Evolutionary conservation across 345 rosid genomes (phyloP).

Genomic region (Brassica cretica): DNA sequence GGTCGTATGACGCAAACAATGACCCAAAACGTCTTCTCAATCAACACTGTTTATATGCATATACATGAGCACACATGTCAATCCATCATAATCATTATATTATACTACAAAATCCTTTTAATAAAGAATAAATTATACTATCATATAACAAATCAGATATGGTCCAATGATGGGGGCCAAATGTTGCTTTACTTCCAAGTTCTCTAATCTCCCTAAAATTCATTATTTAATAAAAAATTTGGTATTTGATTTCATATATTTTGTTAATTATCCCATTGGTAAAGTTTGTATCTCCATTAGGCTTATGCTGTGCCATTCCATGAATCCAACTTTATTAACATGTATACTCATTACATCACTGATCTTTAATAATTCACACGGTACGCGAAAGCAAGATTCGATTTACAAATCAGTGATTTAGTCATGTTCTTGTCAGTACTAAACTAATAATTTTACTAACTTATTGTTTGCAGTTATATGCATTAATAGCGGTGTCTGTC

Average conservation of each 20-base stretch:
- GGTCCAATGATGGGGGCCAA: conserved; percentile 35
- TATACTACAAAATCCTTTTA: not conserved
- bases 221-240: not conserved
- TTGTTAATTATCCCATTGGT: not conserved
- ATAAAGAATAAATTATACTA: not conserved
- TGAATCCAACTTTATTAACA: conserved; percentile 5
- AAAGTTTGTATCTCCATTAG: conserved; percentile 17
- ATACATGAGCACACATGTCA: not conserved
- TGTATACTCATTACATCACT: not conserved
- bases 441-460: not conserved
- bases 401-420: not conserved
- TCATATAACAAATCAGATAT: conserved; percentile 4
- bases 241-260: not conserved
- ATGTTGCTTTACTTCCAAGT: conserved; percentile 37
- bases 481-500: not conserved
- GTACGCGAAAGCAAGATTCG: not conserved
- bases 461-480: not conserved
- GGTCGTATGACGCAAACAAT: conserved; percentile 39
- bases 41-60: not conserved
- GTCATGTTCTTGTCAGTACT: not conserved
- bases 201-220: conserved; percentile 28
- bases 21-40: conserved; percentile 31
- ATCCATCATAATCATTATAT: conserved; percentile 2
- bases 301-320: conserved; percentile 32
- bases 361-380: not conserved